phyloP scores from a whole-genome alignment of 306 rosid species.

The Dryas alaskensis region DNA sequence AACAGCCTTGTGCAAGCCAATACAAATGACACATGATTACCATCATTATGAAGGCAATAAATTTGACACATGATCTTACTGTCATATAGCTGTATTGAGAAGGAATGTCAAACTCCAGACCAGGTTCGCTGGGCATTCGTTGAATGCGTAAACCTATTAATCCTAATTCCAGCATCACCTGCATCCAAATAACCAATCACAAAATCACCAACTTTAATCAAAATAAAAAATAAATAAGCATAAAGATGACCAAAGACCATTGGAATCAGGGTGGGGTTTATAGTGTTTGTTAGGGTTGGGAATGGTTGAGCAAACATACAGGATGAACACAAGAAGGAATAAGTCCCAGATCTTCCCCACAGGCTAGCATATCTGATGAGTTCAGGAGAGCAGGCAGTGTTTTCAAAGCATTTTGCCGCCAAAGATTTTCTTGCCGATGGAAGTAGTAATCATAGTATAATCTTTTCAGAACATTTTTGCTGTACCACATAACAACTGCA shows the following conservation, averaged over 20 bases:
- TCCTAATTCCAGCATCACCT: constrained; percentile 98
- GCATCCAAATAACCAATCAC: constrained; percentile 27
- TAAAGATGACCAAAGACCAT: neutral
- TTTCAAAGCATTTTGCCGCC: constrained; percentile 93
- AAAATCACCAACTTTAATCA: neutral
- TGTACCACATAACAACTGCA: constrained; percentile 35
- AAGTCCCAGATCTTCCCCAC: constrained; percentile 97
- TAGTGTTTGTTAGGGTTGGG: neutral
- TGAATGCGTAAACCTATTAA: constrained; percentile 92
- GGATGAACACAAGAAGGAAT: constrained; percentile 98
- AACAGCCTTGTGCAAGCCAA: neutral
- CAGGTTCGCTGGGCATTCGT: constrained; percentile 92
- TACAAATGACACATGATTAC: neutral
- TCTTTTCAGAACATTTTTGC: constrained; percentile 75
- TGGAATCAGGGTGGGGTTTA: neutral
- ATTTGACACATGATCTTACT: constrained; percentile 39
- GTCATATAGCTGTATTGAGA: constrained; percentile 92
- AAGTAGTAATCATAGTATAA: constrained; percentile 88
- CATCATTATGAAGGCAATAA: neutral
- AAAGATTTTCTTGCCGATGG: constrained; percentile 92
- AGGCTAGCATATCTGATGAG: constrained; percentile 87
- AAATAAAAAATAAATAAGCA: neutral
- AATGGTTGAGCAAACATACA: constrained; percentile 44
- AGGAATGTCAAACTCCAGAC: constrained; percentile 85
- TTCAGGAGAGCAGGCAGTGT: constrained; percentile 86